These are phyloP conservation scores for Fomitopsis pulvina DNA, from an alignment of 768 basidiomycete species.

Conservation along the genomic window DNA sequence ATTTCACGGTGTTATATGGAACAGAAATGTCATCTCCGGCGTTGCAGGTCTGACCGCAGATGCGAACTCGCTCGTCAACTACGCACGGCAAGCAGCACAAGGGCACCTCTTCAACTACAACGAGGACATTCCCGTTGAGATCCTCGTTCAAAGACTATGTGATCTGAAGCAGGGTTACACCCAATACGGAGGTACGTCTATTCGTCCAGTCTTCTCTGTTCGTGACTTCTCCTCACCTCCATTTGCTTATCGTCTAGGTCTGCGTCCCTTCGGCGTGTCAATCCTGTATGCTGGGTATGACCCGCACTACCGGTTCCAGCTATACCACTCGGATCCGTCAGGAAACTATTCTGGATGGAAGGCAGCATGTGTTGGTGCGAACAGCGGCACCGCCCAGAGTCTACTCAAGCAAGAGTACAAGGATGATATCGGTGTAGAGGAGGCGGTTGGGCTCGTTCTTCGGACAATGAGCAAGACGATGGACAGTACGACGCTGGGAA, in stretches of 20 bases:
- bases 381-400: constrained; percentile 93
- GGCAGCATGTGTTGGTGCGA: constrained; percentile 97
- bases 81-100: constrained; percentile 86
- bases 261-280: constrained; percentile 97
- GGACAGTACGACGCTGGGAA: constrained; percentile 95
- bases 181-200: constrained; percentile 80
- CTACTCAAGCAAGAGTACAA: constrained; percentile 98
- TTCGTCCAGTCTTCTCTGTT: background rate
- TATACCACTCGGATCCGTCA: constrained; percentile 97
- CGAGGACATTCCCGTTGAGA: constrained; percentile 96
- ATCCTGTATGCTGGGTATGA: constrained; percentile 96
- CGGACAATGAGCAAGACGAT: constrained; percentile 99
- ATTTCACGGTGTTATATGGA: background rate
- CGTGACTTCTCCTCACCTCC: constrained; percentile 1
- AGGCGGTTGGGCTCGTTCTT: constrained; percentile 86
- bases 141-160: constrained; percentile 88
- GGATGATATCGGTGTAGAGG: constrained; percentile 86
- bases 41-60: constrained; percentile 96
- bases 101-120: constrained; percentile 85
- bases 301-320: constrained; percentile 91
- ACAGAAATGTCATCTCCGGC: constrained; percentile 89
- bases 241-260: constrained; percentile 45
- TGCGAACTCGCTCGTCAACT: constrained; percentile 96
- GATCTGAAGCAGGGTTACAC: constrained; percentile 99
- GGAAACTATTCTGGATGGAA: constrained; percentile 99